Evolutionary conservation across 1,284 basidiomycete species (phyloP).

Genomic region (Rhodotorula sp.): DNA sequence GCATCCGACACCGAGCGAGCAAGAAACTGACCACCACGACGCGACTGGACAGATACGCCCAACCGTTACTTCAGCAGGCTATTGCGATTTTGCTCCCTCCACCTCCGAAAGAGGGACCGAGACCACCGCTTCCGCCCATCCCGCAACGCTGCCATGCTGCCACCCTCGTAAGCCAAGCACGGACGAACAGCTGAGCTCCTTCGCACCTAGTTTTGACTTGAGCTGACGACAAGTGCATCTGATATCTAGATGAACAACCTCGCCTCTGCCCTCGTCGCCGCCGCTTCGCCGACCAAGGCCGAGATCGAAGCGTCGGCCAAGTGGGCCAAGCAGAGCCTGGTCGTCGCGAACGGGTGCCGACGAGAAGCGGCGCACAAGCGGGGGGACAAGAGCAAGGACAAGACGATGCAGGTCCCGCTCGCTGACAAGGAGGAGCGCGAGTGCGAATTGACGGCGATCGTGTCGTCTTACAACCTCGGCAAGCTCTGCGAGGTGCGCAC

Average conservation of each 20-base stretch:
- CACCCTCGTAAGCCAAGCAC: conserved; percentile 25
- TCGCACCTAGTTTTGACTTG: neutral
- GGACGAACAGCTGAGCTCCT: too few species aligned
- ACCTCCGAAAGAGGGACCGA: conserved; percentile 24
- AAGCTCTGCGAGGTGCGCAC: conserved; percentile 35
- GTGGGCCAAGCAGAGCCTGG: conserved; percentile 35
- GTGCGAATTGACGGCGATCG: conserved; percentile 38
- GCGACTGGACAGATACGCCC: conserved; percentile 22
- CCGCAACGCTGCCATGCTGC: conserved; percentile 36
- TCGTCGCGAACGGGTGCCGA: conserved; percentile 26
- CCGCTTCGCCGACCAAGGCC: conserved; percentile 13
- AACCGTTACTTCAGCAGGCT: conserved; percentile 36
- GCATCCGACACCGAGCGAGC: neutral
- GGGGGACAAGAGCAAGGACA: neutral
- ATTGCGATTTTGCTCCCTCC: conserved; percentile 36
- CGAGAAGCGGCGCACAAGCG: conserved; percentile 23
- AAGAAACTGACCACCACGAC: too few species aligned
- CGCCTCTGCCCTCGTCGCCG: conserved; percentile 34
- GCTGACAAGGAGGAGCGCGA: conserved; percentile 34
- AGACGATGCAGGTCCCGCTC: conserved; percentile 10
- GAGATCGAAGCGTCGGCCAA: conserved; percentile 27
- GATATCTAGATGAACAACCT: conserved; percentile 39
- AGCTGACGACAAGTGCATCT: neutral
- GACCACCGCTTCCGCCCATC: conserved; percentile 16
- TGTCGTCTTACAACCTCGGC: conserved; percentile 37